These are phyloP conservation scores for Anthostomella pinea DNA, from an alignment of 2,329 filamentous ascomycete species.

Conservation along the genomic window DNA sequence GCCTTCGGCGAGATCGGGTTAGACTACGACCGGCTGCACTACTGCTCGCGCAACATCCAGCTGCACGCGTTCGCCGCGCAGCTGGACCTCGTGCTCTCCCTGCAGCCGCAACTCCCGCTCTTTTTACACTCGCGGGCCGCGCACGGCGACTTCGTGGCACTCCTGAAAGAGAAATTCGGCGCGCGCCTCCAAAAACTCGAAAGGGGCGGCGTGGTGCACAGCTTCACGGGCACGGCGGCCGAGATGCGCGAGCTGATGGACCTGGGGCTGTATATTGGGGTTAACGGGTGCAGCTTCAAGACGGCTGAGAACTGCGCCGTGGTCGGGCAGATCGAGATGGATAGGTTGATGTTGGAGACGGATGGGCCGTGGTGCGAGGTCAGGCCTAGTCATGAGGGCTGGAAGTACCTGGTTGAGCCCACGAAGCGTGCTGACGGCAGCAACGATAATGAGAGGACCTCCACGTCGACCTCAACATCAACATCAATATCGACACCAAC, in stretches of 20 bases:
- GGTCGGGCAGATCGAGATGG: conserved; percentile 73
- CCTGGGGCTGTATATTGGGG: conserved; percentile 83
- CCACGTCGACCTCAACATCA: conserved; percentile 10
- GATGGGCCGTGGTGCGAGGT: conserved; percentile 99
- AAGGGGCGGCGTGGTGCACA: conserved; percentile 83
- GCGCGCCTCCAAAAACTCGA: conserved; percentile 62
- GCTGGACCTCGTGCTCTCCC: conserved; percentile 68
- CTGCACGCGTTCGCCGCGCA: conserved; percentile 82
- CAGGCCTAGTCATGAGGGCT: conserved; percentile 80
- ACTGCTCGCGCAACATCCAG: conserved; percentile 76
- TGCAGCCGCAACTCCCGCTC: conserved; percentile 74
- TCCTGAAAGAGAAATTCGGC: conserved; percentile 61
- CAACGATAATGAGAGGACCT: conserved; percentile 4
- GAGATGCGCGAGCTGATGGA: conserved; percentile 81
- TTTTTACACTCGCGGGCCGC: conserved; percentile 92
- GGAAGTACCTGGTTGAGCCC: conserved; percentile 59
- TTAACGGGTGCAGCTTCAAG: conserved; percentile 96
- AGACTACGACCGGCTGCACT: conserved; percentile 89
- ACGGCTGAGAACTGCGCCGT: conserved; percentile 87
- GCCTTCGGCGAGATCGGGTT: conserved; percentile 95
- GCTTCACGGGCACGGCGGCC: conserved; percentile 83
- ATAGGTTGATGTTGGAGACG: conserved; percentile 88
- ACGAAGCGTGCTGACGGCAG: conserved; percentile 13
- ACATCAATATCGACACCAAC: conserved; percentile 20
- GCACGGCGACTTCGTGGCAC: conserved; percentile 74